phyloP scores from a whole-genome alignment of 768 basidiomycete species.

The Cyclocybe cylindracea region DNA sequence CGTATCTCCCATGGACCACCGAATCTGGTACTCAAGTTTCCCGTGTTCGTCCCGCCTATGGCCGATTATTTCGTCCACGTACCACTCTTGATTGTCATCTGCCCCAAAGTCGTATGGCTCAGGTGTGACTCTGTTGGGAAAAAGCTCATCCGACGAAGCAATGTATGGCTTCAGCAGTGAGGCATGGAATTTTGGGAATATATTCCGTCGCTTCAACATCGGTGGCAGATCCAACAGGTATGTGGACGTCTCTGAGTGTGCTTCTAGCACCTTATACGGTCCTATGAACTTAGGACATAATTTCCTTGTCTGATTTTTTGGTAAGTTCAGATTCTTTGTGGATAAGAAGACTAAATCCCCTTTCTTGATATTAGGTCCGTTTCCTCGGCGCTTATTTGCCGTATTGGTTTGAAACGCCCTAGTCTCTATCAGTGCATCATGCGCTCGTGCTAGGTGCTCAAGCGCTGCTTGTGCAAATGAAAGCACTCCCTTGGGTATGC shows the following conservation, averaged over 20 bases:
- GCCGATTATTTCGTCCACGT: conserved; percentile 34
- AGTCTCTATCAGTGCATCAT: conserved; percentile 37
- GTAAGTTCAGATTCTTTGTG: conserved; percentile 33
- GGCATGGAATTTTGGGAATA: conserved; percentile 35
- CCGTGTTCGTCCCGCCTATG: conserved; percentile 17
- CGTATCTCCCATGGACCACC: conserved; percentile 32
- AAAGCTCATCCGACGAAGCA: conserved; percentile 29
- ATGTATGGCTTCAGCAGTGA: conserved; percentile 27
- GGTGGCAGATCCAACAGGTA: conserved; percentile 27
- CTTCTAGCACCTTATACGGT: conserved; percentile 24
- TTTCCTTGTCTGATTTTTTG: conserved; percentile 28
- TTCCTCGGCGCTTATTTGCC: conserved; percentile 23
- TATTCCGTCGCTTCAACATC: conserved; percentile 18
- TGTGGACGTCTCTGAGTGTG: conserved; percentile 10
- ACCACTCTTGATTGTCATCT: conserved; percentile 32
- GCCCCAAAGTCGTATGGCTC: conserved; percentile 38
- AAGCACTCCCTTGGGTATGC: conserved; percentile 4
- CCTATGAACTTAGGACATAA: conserved; percentile 36
- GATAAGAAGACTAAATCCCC: conserved; percentile 34
- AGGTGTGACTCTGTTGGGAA: conserved; percentile 27
- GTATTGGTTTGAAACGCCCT: conserved; percentile 29
- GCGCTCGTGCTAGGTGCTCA: conserved; percentile 18
- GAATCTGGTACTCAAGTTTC: conserved; percentile 23
- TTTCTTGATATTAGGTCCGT: conserved; percentile 11
- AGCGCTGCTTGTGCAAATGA: conserved; percentile 13